Evolutionary conservation across 768 basidiomycete genomes (phyloP), one percentile per base, ranked within the genome.

Genomic region (Pleurotus ostreatus): DNA sequence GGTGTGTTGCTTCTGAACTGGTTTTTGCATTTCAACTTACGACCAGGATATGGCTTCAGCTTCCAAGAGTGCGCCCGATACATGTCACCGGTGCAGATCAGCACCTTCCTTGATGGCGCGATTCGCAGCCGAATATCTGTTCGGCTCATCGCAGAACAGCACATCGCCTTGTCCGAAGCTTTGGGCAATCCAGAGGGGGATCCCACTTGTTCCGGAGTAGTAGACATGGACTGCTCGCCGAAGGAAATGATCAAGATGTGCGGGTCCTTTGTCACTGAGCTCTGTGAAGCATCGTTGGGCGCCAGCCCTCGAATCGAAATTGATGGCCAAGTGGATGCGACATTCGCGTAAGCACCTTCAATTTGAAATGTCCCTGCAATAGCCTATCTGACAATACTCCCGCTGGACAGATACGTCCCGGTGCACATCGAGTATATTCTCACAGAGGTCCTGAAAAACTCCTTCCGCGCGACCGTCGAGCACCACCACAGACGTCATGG

Each of bases 401-500:
- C 41, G 4, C 20, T n/a, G 7, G 11, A 41, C 63, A 92, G 92
- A 22, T 93, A 92, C 64, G 84, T 94, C 39, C 92, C 94, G 2
- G 88, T 92, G 1, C 94, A 95, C 66, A 78, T 95, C 37, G 93
- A 95, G 68, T 95, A 94, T 66, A 90, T 94, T 62, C 73, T 94
- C 54, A 95, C 93, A 2, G 93, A 95, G 68, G 82, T 95, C 40
- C 78, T 95, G 40, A 95, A 95, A 71, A 95, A 95, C 65, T 82
- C 92, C 0, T 95, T 92, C 71, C 86, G 93, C 30, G 93, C 93
- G 6, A 93, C 90, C 1, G 85, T 92, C 22, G 93, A 95, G 64
- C 81, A 83, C 56, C 83, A 92, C 56, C 69, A 73, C 56, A 79
- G 77, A 49, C 68, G 68, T 12, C 61, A 73, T 44, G 74, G 72